Evolutionary conservation across 2,329 filamentous ascomycete species (phyloP).

Genomic region (Lachnellula arida): DNA sequence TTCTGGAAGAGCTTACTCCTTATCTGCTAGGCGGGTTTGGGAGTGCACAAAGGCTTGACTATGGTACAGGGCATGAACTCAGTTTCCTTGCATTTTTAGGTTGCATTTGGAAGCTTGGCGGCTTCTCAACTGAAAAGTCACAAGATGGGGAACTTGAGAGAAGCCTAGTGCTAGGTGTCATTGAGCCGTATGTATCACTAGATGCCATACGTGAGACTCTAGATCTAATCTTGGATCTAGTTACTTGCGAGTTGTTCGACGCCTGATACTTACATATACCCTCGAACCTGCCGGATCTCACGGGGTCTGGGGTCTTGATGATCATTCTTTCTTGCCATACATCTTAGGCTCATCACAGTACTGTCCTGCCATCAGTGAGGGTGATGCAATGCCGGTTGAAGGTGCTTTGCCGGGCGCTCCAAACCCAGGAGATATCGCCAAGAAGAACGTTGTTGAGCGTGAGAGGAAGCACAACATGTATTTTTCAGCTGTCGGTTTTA

Average conservation of each 20-base stretch:
- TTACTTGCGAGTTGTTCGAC: constrained; percentile 75
- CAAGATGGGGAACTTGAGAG: constrained; percentile 60
- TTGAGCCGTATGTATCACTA: constrained; percentile 66
- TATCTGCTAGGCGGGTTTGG: constrained; percentile 88
- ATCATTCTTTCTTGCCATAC: constrained; percentile 91
- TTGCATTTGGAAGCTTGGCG: constrained; percentile 84
- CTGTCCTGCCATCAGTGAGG: constrained; percentile 64
- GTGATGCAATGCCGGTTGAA: constrained; percentile 66
- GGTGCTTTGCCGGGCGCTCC: constrained; percentile 71
- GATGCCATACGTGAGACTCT: constrained; percentile 3
- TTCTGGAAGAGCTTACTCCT: constrained; percentile 63
- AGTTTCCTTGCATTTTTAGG: constrained; percentile 91
- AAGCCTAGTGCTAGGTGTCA: constrained; percentile 72
- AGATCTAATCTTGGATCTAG: constrained; percentile 37
- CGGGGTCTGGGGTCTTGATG: constrained; percentile 97
- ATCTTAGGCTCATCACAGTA: constrained; percentile 93
- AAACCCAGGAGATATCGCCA: constrained; percentile 64
- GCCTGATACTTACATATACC: constrained; percentile 83
- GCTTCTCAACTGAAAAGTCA: constrained; percentile 55
- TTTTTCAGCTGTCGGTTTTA: constrained; percentile 93
- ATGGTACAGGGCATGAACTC: constrained; percentile 92
- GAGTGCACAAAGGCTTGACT: constrained; percentile 84
- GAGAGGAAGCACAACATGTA: constrained; percentile 75
- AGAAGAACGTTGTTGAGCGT: constrained; percentile 57
- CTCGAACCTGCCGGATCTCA: constrained; percentile 94